Conservation (phyloP, 768 basidiomycete genomes). For the Tulasnella calospora region DNA sequence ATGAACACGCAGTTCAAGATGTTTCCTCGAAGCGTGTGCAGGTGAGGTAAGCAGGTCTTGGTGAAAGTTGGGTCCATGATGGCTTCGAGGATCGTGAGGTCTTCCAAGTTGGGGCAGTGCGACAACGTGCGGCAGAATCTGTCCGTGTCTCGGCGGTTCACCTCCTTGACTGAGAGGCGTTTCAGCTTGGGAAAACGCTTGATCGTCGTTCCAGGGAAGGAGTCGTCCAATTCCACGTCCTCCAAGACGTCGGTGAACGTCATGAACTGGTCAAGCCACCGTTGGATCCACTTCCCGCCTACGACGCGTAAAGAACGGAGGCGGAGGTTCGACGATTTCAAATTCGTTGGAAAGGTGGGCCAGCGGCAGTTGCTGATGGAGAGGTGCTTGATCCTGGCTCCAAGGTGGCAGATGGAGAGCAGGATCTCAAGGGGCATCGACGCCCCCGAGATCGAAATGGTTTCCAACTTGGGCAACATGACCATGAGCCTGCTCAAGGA, state of each 20-base stretch:
- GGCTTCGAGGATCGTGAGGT: not conserved
- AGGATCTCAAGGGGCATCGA: not conserved
- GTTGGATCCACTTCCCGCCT: not conserved
- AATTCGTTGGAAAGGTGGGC: not conserved
- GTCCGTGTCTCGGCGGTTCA: not conserved
- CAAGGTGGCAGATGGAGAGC: not conserved
- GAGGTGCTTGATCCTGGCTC: not conserved
- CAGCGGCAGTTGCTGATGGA: not conserved
- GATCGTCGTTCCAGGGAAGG: not conserved
- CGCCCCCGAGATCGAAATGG: not conserved
- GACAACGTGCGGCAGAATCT: not conserved
- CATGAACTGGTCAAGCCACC: not conserved
- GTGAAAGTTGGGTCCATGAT: not conserved
- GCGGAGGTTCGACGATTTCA: not conserved
- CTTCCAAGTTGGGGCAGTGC: not conserved
- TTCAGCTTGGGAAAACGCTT: not conserved
- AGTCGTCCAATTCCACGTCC: not conserved
- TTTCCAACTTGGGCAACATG: not conserved
- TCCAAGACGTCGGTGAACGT: not conserved
- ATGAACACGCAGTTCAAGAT: conserved; percentile 3
- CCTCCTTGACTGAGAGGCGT: not conserved
- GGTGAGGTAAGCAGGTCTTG: not conserved
- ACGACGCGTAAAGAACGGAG: not conserved
- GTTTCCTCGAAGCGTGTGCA: not conserved
- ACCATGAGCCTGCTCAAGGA: not conserved